These are phyloP conservation scores for Endoconidiophora laricicola DNA, from an alignment of 2,329 filamentous ascomycete species.

Conservation along the genomic window DNA sequence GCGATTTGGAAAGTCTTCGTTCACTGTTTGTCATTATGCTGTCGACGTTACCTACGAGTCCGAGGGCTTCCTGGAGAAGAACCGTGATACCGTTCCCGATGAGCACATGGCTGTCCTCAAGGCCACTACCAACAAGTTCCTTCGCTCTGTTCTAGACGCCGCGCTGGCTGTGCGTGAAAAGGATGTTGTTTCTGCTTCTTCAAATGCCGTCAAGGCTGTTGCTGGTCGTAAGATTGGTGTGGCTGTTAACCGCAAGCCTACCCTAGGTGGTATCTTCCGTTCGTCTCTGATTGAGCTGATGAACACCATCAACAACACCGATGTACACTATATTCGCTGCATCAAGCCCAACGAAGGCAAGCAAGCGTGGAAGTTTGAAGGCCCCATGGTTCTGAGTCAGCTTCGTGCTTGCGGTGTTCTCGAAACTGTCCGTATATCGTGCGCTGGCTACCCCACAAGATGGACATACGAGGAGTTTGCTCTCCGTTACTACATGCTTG, in stretches of 20 bases:
- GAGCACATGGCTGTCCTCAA: slow-evolving; percentile 91
- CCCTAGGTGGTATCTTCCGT: slow-evolving; percentile 95
- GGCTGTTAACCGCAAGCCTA: slow-evolving; percentile 89
- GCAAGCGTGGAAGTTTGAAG: slow-evolving; percentile 93
- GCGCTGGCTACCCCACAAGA: slow-evolving; percentile 87
- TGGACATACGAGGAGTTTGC: slow-evolving; percentile 99
- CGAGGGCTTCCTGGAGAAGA: slow-evolving; percentile 98
- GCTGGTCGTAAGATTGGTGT: slow-evolving; percentile 77
- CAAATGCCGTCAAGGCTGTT: slow-evolving; percentile 61
- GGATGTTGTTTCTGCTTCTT: slow-evolving; percentile 49
- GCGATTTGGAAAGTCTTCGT: slow-evolving; percentile 88
- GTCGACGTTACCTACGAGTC: slow-evolving; percentile 97
- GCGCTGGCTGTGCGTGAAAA: slow-evolving; percentile 81
- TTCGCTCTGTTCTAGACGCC: slow-evolving; percentile 68
- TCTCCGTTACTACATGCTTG: slow-evolving; percentile 93
- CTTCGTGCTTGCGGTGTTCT: slow-evolving; percentile 95
- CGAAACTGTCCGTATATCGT: slow-evolving; percentile 94
- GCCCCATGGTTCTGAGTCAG: slow-evolving; percentile 95
- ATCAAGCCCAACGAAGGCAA: slow-evolving; percentile 99
- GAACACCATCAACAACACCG: slow-evolving; percentile 92
- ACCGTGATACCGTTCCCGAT: slow-evolving; percentile 93
- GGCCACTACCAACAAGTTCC: slow-evolving; percentile 69
- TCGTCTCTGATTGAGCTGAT: slow-evolving; percentile 96
- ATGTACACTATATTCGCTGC: slow-evolving; percentile 97
- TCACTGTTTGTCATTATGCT: slow-evolving; percentile 97